Conservation (phyloP, 495 filamentous ascomycete genomes). For the Penicillium coffeae region DNA sequence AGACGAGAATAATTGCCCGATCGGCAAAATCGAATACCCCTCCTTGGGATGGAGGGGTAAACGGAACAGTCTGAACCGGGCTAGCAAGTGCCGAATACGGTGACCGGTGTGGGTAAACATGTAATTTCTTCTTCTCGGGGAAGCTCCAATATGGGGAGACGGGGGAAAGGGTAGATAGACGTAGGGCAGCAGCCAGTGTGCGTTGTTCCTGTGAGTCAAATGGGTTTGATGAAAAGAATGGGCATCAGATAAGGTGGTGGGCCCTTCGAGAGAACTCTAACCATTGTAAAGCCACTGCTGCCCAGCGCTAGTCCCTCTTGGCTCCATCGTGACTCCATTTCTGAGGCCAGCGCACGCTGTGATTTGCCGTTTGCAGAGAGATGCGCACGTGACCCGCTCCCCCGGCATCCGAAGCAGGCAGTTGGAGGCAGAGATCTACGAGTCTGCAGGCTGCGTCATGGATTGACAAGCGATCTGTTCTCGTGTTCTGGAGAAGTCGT, state of each 20-base stretch:
- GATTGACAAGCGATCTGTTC: too few relatives aligned
- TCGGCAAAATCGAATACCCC: neutral
- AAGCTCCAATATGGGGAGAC: neutral
- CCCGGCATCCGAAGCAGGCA: conserved; percentile 8
- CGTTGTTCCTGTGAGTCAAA: conserved; percentile 23
- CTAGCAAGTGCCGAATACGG: conserved; percentile 2
- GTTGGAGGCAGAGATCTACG: conserved; percentile 14
- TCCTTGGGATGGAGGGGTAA: neutral
- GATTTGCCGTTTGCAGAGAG: conserved; percentile 12
- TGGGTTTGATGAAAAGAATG: conserved; percentile 18
- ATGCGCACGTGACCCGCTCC: conserved; percentile 13
- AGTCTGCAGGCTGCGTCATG: neutral
- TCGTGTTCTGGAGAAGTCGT: too few relatives aligned
- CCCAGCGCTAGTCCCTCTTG: neutral
- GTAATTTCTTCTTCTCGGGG: neutral
- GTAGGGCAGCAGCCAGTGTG: neutral
- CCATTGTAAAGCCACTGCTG: neutral
- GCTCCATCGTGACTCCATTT: neutral
- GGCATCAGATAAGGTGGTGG: conserved; percentile 24
- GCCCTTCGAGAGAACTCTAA: neutral
- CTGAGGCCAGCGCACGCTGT: neutral
- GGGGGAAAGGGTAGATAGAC: neutral
- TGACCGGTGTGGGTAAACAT: neutral
- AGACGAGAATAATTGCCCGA: neutral
- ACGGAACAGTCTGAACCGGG: neutral